Evolutionary conservation across 2,329 filamentous ascomycete genomes (phyloP), one percentile per base, ranked within the genome.

Genomic region (Septoria linicola): DNA sequence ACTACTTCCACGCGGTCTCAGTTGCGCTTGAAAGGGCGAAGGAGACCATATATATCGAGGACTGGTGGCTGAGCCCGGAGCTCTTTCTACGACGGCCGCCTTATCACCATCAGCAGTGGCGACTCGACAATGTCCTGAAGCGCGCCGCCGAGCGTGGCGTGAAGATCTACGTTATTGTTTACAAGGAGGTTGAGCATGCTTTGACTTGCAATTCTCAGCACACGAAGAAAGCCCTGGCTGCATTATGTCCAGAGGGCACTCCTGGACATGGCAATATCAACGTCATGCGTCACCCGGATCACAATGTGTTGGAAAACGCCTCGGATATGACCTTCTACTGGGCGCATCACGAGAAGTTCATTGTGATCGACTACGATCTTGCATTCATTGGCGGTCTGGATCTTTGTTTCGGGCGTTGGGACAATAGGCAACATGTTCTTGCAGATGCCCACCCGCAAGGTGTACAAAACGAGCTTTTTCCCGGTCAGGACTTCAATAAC

Each of bases 311-410:
- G 43, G 90, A 96, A 63, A 96, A 96, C 64, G 88, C 87, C 2
- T 88, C 88, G 23, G 92, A 97, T 62, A 95, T 96, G 88, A 96
- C 90, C 0, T 89, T 96, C 65, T 96, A 96, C 73, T 97, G 92
- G 83, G 93, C 93, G 0, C 93, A 99, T 67, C 93, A 99, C 68
- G 93, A 99, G 65, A 99, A 99, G 68, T 95, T 96, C 66, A 87
- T 97, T 48, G 88, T 99, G 14, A 87, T 97, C 46, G 93, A 97
- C 72, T 95, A 95, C 65, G 80, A 84, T 13, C 73, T 92, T 61
- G 93, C 90, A 11, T 97, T 97, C 65, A 92, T 97, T 52, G 93
- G 93, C 45, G 93, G 93, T 0, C 77, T 99, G 4, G 93, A 99
- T 71, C 76, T 97, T 25, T 99, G 93, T 70, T 99, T 96, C 67